phyloP scores from a whole-genome alignment of 2,329 filamentous ascomycete genomes.

The Dactylellina cionopaga region DNA sequence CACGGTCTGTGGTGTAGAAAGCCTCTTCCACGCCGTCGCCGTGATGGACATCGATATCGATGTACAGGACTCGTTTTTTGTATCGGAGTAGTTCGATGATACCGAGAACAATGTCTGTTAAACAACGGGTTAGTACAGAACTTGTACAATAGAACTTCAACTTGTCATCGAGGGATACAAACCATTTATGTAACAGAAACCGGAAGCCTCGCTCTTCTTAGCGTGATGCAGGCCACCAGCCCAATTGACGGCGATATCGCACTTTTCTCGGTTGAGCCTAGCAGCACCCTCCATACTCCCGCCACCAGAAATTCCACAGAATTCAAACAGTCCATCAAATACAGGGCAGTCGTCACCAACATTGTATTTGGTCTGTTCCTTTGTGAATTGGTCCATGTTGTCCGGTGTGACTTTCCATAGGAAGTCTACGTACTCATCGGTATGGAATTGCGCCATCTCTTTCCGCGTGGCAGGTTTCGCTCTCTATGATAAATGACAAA shows the following conservation, averaged over 20 bases:
- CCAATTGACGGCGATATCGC: slow-evolving; percentile 95
- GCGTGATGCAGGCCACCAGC: slow-evolving; percentile 95
- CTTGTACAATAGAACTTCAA: neutral
- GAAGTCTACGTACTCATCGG: slow-evolving; percentile 78
- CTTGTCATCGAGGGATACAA: slow-evolving; percentile 62
- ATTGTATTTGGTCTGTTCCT: slow-evolving; percentile 76
- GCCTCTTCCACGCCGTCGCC: slow-evolving; percentile 91
- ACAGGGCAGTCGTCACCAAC: slow-evolving; percentile 73
- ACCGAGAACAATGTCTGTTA: slow-evolving; percentile 88
- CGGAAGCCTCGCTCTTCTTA: slow-evolving; percentile 90
- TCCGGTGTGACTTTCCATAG: slow-evolving; percentile 76
- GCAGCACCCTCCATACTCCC: slow-evolving; percentile 77
- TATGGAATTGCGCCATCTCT: slow-evolving; percentile 79
- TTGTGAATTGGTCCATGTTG: slow-evolving; percentile 75
- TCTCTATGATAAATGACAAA: slow-evolving; percentile 61
- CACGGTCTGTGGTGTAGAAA: slow-evolving; percentile 87
- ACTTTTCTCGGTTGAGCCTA: slow-evolving; percentile 74
- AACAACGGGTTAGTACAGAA: slow-evolving; percentile 56
- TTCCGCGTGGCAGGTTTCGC: slow-evolving; percentile 72
- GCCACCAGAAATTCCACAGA: slow-evolving; percentile 75
- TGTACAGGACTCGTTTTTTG: slow-evolving; percentile 87
- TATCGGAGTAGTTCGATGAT: slow-evolving; percentile 86
- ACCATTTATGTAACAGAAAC: slow-evolving; percentile 98
- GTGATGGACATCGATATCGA: slow-evolving; percentile 93
- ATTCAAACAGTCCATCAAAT: slow-evolving; percentile 76